Conservation (phyloP, 1,139 yeast genomes). For the Sugiyamaella paludigena region DNA sequence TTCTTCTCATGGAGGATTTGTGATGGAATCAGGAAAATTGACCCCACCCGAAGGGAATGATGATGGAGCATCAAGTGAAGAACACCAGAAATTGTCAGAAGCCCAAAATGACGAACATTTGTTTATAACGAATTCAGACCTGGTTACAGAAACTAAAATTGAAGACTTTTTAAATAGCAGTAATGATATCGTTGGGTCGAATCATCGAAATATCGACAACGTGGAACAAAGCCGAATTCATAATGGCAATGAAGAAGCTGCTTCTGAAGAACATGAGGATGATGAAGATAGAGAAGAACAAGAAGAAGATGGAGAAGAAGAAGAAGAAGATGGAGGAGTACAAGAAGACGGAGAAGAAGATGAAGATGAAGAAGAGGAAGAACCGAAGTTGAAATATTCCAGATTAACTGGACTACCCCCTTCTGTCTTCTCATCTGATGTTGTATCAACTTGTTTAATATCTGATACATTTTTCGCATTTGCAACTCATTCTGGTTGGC, state of each 20-base stretch:
- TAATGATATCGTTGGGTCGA: too few relatives aligned
- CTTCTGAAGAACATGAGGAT: conserved; percentile 1
- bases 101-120: too few relatives aligned
- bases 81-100: too few relatives aligned
- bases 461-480: conserved; percentile 62
- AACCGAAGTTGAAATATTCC: conserved; percentile 74
- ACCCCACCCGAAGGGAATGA: too few relatives aligned
- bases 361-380: conserved; percentile 54
- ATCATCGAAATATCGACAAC: too few relatives aligned
- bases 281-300: conserved; percentile 11
- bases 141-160: too few relatives aligned
- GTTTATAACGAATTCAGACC: too few relatives aligned
- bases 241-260: conserved; percentile 4
- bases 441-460: conserved; percentile 67
- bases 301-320: conserved; percentile 32
- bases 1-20: too few relatives aligned
- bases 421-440: conserved; percentile 67
- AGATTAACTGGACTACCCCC: conserved; percentile 64
- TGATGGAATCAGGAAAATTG: too few relatives aligned
- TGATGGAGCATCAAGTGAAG: too few relatives aligned
- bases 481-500: conserved; percentile 86
- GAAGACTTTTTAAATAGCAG: too few relatives aligned
- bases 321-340: conserved; percentile 29
- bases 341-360: conserved; percentile 29
- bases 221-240: too few relatives aligned